Conservation (phyloP, 2,329 filamentous ascomycete genomes). For the Fusarium chaquense region DNA sequence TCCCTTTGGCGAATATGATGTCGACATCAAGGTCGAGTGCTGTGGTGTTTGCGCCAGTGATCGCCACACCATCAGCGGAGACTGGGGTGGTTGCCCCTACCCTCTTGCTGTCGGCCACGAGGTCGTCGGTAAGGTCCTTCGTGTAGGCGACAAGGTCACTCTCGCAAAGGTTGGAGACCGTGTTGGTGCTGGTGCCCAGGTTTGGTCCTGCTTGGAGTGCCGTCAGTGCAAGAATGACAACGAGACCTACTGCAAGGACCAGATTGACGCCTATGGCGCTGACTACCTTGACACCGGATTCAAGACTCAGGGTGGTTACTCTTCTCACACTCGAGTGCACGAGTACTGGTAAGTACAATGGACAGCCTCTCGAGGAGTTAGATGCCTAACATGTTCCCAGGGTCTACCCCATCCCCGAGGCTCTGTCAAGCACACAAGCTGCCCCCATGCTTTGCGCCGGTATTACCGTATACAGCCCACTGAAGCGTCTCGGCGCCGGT, state of each 20-base stretch:
- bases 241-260: slow-evolving; percentile 56
- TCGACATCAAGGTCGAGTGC: slow-evolving; percentile 87
- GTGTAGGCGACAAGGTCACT: slow-evolving; percentile 67
- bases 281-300: slow-evolving; percentile 63
- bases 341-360: slow-evolving; percentile 60
- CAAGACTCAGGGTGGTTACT: slow-evolving; percentile 70
- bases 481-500: slow-evolving; percentile 79
- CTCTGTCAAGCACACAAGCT: slow-evolving; percentile 69
- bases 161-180: slow-evolving; percentile 68
- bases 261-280: slow-evolving; percentile 63
- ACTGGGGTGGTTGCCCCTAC: slow-evolving; percentile 73
- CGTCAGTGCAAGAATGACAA: slow-evolving; percentile 56
- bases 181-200: slow-evolving; percentile 70
- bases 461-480: slow-evolving; percentile 81
- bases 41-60: slow-evolving; percentile 83
- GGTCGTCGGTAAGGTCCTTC: slow-evolving; percentile 76
- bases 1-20: slow-evolving; percentile 86
- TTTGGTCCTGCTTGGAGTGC: slow-evolving; percentile 63
- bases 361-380: neutral
- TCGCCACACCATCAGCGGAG: slow-evolving; percentile 76
- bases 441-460: slow-evolving; percentile 89
- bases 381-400: slow-evolving; percentile 48
- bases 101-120: slow-evolving; percentile 78
- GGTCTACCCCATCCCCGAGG: slow-evolving; percentile 81
- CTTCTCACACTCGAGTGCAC: slow-evolving; percentile 52